Evolutionary conservation across 75 land plant genomes (phyloP).

Genomic region (Pinus tabuliformis): DNA sequence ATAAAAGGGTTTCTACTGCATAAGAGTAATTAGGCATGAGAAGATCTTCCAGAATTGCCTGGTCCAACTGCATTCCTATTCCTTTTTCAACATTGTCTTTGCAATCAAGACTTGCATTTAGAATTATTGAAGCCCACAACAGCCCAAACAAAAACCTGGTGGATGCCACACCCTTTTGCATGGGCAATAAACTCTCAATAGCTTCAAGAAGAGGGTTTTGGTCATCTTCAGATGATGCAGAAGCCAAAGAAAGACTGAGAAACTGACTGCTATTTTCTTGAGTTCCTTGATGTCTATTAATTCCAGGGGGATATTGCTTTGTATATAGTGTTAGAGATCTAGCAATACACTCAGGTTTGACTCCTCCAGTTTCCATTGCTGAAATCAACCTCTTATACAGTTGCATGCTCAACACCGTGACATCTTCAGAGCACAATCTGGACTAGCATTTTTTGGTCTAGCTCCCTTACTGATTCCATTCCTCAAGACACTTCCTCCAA

Average conservation of each 20-base stretch:
- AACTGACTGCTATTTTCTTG: slow-evolving; percentile 28
- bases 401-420: slow-evolving; percentile 50
- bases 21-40: slow-evolving; percentile 82
- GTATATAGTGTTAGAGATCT: slow-evolving; percentile 70
- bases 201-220: slow-evolving; percentile 74
- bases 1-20: slow-evolving; percentile 68
- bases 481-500: slow-evolving; percentile 89
- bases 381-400: slow-evolving; percentile 65
- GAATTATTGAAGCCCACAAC: slow-evolving; percentile 59
- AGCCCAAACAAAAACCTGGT: slow-evolving; percentile 78
- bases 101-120: slow-evolving; percentile 56
- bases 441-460: slow-evolving; percentile 11
- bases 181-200: slow-evolving; percentile 65
- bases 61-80: slow-evolving; percentile 83
- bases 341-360: slow-evolving; percentile 60
- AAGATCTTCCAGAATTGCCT: slow-evolving; percentile 83
- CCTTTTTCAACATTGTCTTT: slow-evolving; percentile 68
- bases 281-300: slow-evolving; percentile 43
- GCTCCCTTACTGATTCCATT: slow-evolving; percentile 94
- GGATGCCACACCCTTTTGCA: slow-evolving; percentile 55
- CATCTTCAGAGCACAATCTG: slow-evolving; percentile 95
- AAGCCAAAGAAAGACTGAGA: slow-evolving; percentile 5
- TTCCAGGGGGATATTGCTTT: slow-evolving; percentile 70
- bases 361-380: slow-evolving; percentile 61
- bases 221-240: slow-evolving; percentile 53